phyloP scores from a whole-genome alignment of 2,329 filamentous ascomycete species.

The Penicillium capsulatum region DNA sequence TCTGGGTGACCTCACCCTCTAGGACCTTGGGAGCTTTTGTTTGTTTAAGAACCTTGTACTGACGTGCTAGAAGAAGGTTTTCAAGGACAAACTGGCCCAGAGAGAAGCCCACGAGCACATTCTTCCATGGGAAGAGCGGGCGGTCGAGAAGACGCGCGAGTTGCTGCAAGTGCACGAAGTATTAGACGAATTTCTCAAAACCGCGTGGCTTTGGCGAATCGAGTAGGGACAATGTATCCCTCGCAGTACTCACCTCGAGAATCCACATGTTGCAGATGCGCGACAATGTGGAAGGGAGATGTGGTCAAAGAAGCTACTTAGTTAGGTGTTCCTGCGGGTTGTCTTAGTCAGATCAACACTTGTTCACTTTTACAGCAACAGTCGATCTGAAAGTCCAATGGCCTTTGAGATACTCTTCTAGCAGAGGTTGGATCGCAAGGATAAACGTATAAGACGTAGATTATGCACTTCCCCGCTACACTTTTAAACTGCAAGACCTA shows the following conservation, averaged over 20 bases:
- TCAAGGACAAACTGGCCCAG: slow-evolving; percentile 88
- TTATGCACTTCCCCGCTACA: slow-evolving; percentile 10
- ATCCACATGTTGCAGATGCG: slow-evolving; percentile 17
- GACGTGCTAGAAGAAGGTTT: slow-evolving; percentile 79
- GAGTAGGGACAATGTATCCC: background rate
- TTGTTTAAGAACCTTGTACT: slow-evolving; percentile 80
- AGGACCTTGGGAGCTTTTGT: slow-evolving; percentile 81
- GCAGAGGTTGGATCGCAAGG: too few relatives aligned
- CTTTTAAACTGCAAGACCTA: slow-evolving; percentile 14
- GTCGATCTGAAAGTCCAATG: too few relatives aligned
- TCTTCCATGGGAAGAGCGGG: slow-evolving; percentile 95
- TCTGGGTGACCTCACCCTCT: slow-evolving; percentile 78
- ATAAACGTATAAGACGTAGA: too few relatives aligned
- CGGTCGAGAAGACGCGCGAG: slow-evolving; percentile 84
- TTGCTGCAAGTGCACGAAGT: slow-evolving; percentile 42
- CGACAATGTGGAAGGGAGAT: slow-evolving; percentile 7
- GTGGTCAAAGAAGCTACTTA: slow-evolving; percentile 19
- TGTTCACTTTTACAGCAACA: too few relatives aligned
- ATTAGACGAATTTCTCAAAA: slow-evolving; percentile 6
- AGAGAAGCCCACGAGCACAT: slow-evolving; percentile 89
- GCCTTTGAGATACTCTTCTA: slow-evolving; percentile 2
- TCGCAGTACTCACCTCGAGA: slow-evolving; percentile 14
- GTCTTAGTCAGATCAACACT: slow-evolving; percentile 20
- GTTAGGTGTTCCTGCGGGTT: slow-evolving; percentile 19
- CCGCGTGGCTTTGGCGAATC: background rate